A percentile compares a stretch with the other conserved stretches of the same genome.
These are phyloP conservation scores for Ceratocystis huliohia DNA, from an alignment of 2,329 filamentous ascomycete genomes.

Conservation along the genomic window DNA sequence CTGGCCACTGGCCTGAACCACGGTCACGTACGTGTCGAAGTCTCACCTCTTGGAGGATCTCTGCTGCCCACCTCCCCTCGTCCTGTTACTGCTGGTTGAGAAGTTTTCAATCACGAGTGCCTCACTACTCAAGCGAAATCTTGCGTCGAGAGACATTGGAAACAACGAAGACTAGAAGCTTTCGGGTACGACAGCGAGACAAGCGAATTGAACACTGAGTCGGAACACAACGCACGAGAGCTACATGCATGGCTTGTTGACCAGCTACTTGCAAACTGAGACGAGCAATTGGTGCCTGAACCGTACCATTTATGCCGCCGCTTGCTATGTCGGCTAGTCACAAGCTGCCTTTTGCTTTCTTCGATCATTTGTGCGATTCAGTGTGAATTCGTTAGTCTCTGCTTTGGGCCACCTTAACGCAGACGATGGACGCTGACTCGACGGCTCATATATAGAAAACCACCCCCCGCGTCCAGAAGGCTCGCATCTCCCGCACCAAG, in stretches of 20 bases:
- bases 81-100: constrained; percentile 7
- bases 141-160: background rate
- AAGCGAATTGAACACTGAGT: constrained; percentile 13
- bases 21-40: constrained; percentile 49
- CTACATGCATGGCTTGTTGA: background rate
- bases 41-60: constrained; percentile 68
- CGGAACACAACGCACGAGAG: constrained; percentile 13
- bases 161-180: constrained; percentile 24
- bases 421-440: constrained; percentile 53
- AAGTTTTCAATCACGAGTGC: background rate
- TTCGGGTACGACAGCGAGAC: constrained; percentile 22
- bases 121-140: constrained; percentile 16
- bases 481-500: constrained; percentile 74
- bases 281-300: background rate
- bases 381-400: constrained; percentile 18
- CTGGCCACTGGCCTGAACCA: constrained; percentile 51
- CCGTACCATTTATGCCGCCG: background rate
- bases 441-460: constrained; percentile 55
- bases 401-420: constrained; percentile 27
- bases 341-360: background rate
- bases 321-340: background rate
- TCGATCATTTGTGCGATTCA: background rate
- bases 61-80: constrained; percentile 32
- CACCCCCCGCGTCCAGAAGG: constrained; percentile 64
- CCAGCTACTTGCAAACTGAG: background rate